Evolutionary conservation across 2,329 filamentous ascomycete genomes (phyloP), one percentile per base, ranked within the genome.

Genomic region (Plectosphaerella plurivora): DNA sequence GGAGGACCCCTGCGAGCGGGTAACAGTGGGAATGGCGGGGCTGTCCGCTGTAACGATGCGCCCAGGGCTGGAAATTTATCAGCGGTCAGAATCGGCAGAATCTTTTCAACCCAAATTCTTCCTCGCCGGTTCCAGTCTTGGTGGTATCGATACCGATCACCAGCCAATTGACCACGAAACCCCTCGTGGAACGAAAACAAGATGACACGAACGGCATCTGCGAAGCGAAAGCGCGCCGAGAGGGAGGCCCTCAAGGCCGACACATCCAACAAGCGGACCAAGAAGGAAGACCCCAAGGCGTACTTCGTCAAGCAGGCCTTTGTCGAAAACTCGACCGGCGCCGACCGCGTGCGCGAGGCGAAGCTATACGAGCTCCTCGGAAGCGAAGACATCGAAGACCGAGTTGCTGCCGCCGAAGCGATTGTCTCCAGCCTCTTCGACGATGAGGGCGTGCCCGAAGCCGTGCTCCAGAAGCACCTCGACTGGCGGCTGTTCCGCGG

Each of bases 401-500:
- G 84, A 45, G 74, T 86, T 24, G 70, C 73, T 20, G 83, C 84
- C 7, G 84, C 82, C 28, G 76, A 79, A 55, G 79, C 76, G 20
- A 79, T 86, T 33, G 68, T 86, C 6, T 78, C 78, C 0, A 77
- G 77, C 8, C 73, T 87, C 2, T 63, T 86, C 1, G 75, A 67
- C 39, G 73, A 71, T 44, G 68, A 79, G 18, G 71, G 72, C 33
- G 78, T 77, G 4, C 57, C 74, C 3, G 81, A 86, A 63, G 60
- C 71, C 1, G 77, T 81, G 3, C 70, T 87, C 14, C 67, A 76
- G 59, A 73, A 81, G 53, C 83, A 87, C 60, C 70, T 87, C 28
- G 80, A 83, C 57, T 81, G 82, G 64, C 80, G 88, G 24, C 76
- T 99, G 37, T 90, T 97, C 67, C 84, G 89, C 51, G 94, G 94